phyloP scores from a whole-genome alignment of 495 filamentous ascomycete species.

The Thermochaetoides thermophila region DNA sequence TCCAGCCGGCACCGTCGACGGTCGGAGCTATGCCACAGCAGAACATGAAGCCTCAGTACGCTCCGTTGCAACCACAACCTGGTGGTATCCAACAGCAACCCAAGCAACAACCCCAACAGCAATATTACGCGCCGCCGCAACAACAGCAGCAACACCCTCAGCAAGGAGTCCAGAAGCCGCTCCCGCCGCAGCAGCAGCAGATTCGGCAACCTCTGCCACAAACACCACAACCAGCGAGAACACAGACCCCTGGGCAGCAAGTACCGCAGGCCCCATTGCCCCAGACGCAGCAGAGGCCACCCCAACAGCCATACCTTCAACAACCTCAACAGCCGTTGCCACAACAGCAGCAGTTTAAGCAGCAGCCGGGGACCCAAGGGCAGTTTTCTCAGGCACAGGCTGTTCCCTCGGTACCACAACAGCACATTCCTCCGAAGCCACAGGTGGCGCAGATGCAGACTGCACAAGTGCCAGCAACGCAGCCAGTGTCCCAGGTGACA shows the following conservation, averaged over 20 bases:
- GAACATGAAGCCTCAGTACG: slow-evolving; percentile 7
- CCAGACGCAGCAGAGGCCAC: too few relatives aligned
- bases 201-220: background rate
- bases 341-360: background rate
- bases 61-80: slow-evolving; percentile 5
- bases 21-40: slow-evolving; percentile 5
- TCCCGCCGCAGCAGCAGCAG: slow-evolving; percentile 2
- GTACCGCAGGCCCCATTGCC: too few relatives aligned
- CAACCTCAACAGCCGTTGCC: background rate
- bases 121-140: slow-evolving; percentile 3
- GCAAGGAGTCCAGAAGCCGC: slow-evolving; percentile 1
- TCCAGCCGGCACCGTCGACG: slow-evolving; percentile 15
- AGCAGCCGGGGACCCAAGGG: too few relatives aligned
- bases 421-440: too few relatives aligned
- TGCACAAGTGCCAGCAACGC: too few relatives aligned
- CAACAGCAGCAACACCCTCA: slow-evolving; percentile 7
- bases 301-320: too few relatives aligned
- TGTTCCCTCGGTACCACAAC: too few relatives aligned
- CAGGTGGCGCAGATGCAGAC: too few relatives aligned
- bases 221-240: background rate
- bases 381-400: too few relatives aligned
- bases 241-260: background rate
- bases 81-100: slow-evolving; percentile 4
- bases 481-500: too few relatives aligned
- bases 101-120: slow-evolving; percentile 5